phyloP scores from a whole-genome alignment of 495 filamentous ascomycete species.

The Aspergillus hancockii region DNA sequence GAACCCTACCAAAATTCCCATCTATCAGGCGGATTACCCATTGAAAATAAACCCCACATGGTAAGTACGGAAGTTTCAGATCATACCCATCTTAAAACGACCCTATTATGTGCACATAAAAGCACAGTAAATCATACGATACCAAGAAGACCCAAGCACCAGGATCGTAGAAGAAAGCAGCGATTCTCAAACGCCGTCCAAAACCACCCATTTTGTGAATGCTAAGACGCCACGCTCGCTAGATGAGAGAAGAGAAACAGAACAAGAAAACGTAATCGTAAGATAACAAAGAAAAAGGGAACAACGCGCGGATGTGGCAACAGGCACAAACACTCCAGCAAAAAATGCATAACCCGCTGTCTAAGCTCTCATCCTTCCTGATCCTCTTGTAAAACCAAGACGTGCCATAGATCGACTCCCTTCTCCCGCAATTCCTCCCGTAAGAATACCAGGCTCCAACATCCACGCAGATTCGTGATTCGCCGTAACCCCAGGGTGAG shows the following conservation, averaged over 20 bases:
- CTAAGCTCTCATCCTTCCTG: background rate
- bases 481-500: background rate
- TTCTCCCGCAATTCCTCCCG: background rate
- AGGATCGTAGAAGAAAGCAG: constrained; percentile 1
- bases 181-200: constrained; percentile 7
- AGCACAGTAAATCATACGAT: background rate
- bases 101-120: background rate
- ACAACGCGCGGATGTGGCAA: background rate
- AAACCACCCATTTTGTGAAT: constrained; percentile 1
- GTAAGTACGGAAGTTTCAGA: background rate
- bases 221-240: constrained; percentile 11
- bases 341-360: background rate
- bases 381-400: background rate
- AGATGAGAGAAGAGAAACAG: background rate
- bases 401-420: background rate
- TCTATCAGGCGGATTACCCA: background rate
- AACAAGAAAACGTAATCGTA: background rate
- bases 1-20: background rate
- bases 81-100: background rate
- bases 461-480: background rate
- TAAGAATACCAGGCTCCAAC: background rate
- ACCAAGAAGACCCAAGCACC: background rate
- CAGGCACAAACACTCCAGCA: background rate
- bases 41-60: background rate
- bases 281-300: background rate